Conservation (phyloP, 495 filamentous ascomycete genomes). For the Cryomyces minteri region DNA sequence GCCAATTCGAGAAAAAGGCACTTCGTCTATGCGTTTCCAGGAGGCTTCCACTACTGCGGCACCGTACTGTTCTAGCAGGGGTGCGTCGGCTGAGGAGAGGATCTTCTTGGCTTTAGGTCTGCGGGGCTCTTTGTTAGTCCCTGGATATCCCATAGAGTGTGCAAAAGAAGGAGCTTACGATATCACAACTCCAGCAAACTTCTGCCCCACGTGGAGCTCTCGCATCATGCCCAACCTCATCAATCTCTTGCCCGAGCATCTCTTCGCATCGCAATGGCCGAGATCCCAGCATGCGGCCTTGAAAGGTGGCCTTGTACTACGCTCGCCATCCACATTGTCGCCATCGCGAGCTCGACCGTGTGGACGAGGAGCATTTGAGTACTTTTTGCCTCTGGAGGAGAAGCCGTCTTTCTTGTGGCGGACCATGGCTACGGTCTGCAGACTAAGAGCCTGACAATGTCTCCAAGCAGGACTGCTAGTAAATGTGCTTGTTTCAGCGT, state of each 20-base stretch:
- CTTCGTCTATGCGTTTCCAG: constrained; percentile 81
- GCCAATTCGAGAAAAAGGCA: constrained; percentile 79
- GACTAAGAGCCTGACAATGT: no score
- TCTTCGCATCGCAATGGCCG: constrained; percentile 90
- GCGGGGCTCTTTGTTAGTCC: constrained; percentile 4
- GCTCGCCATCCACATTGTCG: constrained; percentile 18
- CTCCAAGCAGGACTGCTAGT: no score
- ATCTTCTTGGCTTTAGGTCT: constrained; percentile 78
- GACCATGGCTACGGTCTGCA: constrained; percentile 36
- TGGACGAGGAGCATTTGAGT: constrained; percentile 12
- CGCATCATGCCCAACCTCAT: constrained; percentile 88
- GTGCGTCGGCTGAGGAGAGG: constrained; percentile 62
- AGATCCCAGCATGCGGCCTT: constrained; percentile 96
- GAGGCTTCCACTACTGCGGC: constrained; percentile 95
- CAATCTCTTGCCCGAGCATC: constrained; percentile 87
- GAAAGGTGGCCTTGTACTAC: constrained; percentile 40
- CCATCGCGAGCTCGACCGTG: constrained; percentile 23
- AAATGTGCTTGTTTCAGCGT: no score
- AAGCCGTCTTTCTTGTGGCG: constrained; percentile 89
- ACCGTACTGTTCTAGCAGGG: constrained; percentile 68
- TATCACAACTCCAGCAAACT: constrained; percentile 77
- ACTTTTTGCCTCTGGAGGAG: constrained; percentile 35
- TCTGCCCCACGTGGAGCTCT: constrained; percentile 78
- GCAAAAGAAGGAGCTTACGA: constrained; percentile 30
- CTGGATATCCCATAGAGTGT: not conserved